A percentile compares a stretch with the other conserved stretches of the same genome.
phyloP scores from a whole-genome alignment of 495 filamentous ascomycete genomes.

The Sporormia fimetaria region DNA sequence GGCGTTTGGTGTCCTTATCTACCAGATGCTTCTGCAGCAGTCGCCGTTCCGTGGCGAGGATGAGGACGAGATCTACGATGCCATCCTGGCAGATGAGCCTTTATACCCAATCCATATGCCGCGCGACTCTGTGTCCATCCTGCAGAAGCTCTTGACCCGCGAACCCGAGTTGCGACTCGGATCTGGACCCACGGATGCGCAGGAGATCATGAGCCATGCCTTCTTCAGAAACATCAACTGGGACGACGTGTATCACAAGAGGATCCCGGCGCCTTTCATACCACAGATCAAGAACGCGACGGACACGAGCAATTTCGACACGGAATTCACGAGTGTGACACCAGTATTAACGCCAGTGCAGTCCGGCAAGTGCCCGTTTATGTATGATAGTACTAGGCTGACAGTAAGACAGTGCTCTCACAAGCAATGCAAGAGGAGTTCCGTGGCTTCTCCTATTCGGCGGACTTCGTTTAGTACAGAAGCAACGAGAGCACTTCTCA shows the following conservation, averaged over 20 bases:
- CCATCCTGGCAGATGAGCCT: conserved; percentile 94
- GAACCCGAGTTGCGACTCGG: conserved; percentile 89
- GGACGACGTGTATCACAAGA: conserved; percentile 97
- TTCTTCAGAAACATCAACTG: conserved; percentile 98
- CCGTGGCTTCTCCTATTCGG: conserved; percentile 94
- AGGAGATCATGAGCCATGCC: conserved; percentile 97
- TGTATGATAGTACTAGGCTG: conserved; percentile 7
- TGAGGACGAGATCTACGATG: conserved; percentile 99
- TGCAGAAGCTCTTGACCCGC: conserved; percentile 93
- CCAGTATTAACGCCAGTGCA: conserved; percentile 95
- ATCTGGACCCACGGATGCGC: conserved; percentile 90
- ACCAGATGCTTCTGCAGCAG: conserved; percentile 98
- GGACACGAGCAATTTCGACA: conserved; percentile 98
- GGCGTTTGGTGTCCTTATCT: conserved; percentile 99
- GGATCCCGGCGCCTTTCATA: conserved; percentile 75
- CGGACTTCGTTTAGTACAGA: conserved; percentile 43
- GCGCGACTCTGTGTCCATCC: conserved; percentile 89
- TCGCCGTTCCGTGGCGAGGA: conserved; percentile 98
- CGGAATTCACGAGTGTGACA: conserved; percentile 96
- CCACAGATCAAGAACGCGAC: conserved; percentile 81
- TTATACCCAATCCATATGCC: conserved; percentile 99
- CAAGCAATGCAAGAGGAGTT: conserved; percentile 99
- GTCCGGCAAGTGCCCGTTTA: conserved; percentile 58
- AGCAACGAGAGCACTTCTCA: neutral
- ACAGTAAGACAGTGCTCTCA: conserved; percentile 58